These are phyloP conservation scores for Apiotrichum porosum DNA, from an alignment of 1,284 basidiomycete species.

Conservation along the genomic window DNA sequence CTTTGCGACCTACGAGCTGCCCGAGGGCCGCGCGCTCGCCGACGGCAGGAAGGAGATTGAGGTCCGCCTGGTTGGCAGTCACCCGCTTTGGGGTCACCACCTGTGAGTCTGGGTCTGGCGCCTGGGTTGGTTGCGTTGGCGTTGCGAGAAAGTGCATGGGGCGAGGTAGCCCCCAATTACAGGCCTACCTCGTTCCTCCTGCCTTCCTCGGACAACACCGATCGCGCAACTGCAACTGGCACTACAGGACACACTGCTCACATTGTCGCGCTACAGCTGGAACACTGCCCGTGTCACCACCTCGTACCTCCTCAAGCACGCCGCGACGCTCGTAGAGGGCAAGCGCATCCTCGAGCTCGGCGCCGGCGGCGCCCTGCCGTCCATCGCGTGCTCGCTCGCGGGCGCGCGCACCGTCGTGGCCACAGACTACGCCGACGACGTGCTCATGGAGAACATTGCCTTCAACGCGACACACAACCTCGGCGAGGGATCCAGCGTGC, in stretches of 20 bases:
- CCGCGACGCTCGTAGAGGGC: conserved; percentile 32
- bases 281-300: conserved; percentile 75
- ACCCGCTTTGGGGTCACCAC: conserved; percentile 88
- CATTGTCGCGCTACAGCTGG: no score
- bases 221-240: background rate
- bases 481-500: background rate
- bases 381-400: conserved; percentile 65
- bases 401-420: conserved; percentile 61
- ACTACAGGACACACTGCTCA: no score
- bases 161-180: no score
- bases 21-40: conserved; percentile 14
- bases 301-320: conserved; percentile 59
- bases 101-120: conserved; percentile 62
- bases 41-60: conserved; percentile 49
- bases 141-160: no score
- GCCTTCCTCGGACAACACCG: no score
- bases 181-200: background rate
- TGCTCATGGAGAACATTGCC: conserved; percentile 71
- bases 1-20: conserved; percentile 43
- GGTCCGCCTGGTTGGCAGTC: conserved; percentile 75
- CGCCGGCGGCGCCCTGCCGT: conserved; percentile 84
- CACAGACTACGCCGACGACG: conserved; percentile 86
- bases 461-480: conserved; percentile 56
- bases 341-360: conserved; percentile 77
- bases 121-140: no score